phyloP scores from a whole-genome alignment of 179 eudicot genomes.

The Spergularia azorica region DNA sequence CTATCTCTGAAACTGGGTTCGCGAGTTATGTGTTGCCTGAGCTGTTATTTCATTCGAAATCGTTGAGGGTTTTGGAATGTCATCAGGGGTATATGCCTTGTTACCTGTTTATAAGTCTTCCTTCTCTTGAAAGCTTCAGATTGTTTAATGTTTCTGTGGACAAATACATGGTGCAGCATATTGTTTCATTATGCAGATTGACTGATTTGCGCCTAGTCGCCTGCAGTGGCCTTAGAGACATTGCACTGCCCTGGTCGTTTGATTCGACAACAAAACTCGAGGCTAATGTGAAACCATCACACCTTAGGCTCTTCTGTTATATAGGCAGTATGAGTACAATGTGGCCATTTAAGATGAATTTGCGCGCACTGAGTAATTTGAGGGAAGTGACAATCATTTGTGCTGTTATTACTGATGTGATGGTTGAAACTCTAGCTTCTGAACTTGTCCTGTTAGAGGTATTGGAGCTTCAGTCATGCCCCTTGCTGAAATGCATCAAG shows the following conservation, averaged over 20 bases:
- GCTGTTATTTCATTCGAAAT: not conserved
- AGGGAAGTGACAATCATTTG: not conserved
- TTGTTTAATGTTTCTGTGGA: not conserved
- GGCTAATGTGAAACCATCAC: not conserved
- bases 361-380: slow-evolving; percentile 3
- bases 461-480: not conserved
- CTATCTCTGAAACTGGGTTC: not conserved
- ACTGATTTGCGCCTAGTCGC: not conserved
- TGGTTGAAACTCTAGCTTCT: not conserved
- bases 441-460: slow-evolving; percentile 1
- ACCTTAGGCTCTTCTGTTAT: not conserved
- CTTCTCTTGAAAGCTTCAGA: not conserved
- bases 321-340: no score
- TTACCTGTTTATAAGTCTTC: not conserved
- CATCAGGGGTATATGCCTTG: not conserved
- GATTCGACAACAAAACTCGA: not conserved
- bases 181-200: not conserved
- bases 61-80: slow-evolving; percentile 3
- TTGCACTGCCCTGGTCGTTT: not conserved
- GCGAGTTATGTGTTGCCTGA: not conserved
- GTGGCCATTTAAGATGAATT: slow-evolving; percentile 3
- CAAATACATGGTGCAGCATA: slow-evolving; percentile 1
- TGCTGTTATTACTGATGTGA: not conserved
- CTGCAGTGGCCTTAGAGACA: not conserved
- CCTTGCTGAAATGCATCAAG: not conserved